Evolutionary conservation across 1,284 basidiomycete genomes (phyloP).

Genomic region (Mycosarcoma mackinlayi): DNA sequence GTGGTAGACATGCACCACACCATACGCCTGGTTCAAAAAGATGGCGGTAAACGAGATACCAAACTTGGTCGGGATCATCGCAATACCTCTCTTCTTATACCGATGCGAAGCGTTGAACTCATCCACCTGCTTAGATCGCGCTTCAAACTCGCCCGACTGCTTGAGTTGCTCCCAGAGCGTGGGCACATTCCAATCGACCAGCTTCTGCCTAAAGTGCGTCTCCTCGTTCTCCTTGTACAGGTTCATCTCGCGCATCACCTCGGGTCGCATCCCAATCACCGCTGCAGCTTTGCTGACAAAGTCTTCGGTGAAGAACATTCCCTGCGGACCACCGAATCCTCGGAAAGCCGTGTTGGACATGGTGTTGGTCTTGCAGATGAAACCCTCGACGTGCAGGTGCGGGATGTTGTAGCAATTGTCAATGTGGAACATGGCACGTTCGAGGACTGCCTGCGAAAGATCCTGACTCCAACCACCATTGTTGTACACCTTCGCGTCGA

Average conservation of each 20-base stretch:
- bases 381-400: slow-evolving; percentile 64
- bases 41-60: slow-evolving; percentile 68
- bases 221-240: slow-evolving; percentile 67
- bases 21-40: slow-evolving; percentile 68
- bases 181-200: slow-evolving; percentile 69
- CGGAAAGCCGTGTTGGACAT: slow-evolving; percentile 69
- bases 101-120: slow-evolving; percentile 65
- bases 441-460: slow-evolving; percentile 67
- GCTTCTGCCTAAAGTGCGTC: slow-evolving; percentile 67
- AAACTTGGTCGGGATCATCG: slow-evolving; percentile 68
- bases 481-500: slow-evolving; percentile 66
- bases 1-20: slow-evolving; percentile 67
- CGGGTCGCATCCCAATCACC: slow-evolving; percentile 63
- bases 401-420: slow-evolving; percentile 65
- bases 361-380: slow-evolving; percentile 68
- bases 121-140: slow-evolving; percentile 59
- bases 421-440: slow-evolving; percentile 68
- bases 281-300: slow-evolving; percentile 66
- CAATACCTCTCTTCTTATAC: slow-evolving; percentile 68
- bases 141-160: slow-evolving; percentile 57
- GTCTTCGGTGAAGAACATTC: slow-evolving; percentile 67
- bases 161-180: slow-evolving; percentile 62
- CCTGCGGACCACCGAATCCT: slow-evolving; percentile 69
- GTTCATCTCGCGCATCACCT: slow-evolving; percentile 66
- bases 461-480: slow-evolving; percentile 69